Evolutionary conservation across 192 early-diverging fungal species (phyloP).

Genomic region (Backusella tarrabulga): DNA sequence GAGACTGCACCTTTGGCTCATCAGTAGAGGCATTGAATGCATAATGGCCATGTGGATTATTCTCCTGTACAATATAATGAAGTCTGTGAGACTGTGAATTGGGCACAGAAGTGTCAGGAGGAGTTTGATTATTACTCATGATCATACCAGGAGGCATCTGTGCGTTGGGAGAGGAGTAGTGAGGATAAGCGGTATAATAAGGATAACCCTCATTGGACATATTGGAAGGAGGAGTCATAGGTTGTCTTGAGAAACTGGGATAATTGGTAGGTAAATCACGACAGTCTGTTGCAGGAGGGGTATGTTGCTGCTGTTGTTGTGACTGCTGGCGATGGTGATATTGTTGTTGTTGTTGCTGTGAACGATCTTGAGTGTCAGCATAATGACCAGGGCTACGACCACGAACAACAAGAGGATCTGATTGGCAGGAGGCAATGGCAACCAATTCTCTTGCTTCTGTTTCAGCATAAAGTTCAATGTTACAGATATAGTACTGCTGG

Average conservation of each 20-base stretch:
- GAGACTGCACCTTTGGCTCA: not conserved
- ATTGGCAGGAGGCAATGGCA: constrained; percentile 60
- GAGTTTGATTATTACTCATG: not conserved
- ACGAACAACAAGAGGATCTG: constrained; percentile 78
- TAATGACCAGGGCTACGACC: constrained; percentile 92
- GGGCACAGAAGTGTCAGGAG: not conserved
- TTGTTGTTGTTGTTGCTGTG: not conserved
- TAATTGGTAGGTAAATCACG: not conserved
- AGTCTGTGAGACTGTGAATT: not conserved
- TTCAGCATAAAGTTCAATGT: constrained; percentile 69
- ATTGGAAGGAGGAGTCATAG: not conserved
- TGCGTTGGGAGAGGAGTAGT: not conserved
- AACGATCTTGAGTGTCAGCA: constrained; percentile 40
- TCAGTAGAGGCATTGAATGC: not conserved
- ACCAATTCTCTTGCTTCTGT: constrained; percentile 49
- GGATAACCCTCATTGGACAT: not conserved
- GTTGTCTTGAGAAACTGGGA: constrained; percentile 5
- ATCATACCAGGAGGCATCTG: not conserved
- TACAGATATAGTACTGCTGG: constrained; percentile 85
- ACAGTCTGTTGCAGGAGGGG: not conserved
- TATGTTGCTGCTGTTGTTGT: constrained; percentile 5
- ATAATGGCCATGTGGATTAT: not conserved
- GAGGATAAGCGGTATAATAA: not conserved
- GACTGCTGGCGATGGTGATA: not conserved
- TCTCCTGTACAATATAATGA: not conserved